These are phyloP conservation scores for Golubevia pallescens DNA, from an alignment of 1,284 basidiomycete genomes.

Conservation along the genomic window DNA sequence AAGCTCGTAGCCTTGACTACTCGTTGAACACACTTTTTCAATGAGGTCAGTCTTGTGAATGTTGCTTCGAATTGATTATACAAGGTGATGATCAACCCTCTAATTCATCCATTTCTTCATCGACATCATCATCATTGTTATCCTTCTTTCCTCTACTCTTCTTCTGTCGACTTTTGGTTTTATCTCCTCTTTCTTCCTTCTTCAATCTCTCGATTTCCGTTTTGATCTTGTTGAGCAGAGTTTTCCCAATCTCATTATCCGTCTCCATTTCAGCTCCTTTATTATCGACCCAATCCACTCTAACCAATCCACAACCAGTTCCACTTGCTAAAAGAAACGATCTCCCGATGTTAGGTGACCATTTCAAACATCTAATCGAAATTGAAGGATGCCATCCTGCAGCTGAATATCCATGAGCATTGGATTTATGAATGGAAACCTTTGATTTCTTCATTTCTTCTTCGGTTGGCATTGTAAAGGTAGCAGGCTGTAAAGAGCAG, in stretches of 20 bases:
- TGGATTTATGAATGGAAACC: background rate
- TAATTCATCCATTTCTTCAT: background rate
- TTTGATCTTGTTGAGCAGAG: background rate
- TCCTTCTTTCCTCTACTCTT: background rate
- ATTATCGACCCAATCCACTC: slow-evolving; percentile 10
- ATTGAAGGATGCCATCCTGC: slow-evolving; percentile 7
- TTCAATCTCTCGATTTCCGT: background rate
- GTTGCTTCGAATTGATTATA: no score
- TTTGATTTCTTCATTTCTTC: background rate
- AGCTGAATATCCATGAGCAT: background rate
- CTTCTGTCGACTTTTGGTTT: background rate
- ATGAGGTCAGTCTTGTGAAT: no score
- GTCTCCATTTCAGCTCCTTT: background rate
- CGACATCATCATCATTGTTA: background rate
- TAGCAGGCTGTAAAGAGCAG: background rate
- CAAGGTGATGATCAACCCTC: background rate
- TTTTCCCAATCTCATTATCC: background rate
- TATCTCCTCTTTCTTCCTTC: background rate
- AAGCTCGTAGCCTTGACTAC: no score
- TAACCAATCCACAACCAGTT: slow-evolving; percentile 4
- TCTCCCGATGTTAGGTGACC: slow-evolving; percentile 6
- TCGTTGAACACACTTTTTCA: no score
- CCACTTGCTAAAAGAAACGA: slow-evolving; percentile 7
- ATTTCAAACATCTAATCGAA: background rate
- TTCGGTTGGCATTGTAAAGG: background rate